Base-by-base conservation (phyloP, 2,329 filamentous ascomycete genomes). In the Sporothrix mexicana region DNA sequence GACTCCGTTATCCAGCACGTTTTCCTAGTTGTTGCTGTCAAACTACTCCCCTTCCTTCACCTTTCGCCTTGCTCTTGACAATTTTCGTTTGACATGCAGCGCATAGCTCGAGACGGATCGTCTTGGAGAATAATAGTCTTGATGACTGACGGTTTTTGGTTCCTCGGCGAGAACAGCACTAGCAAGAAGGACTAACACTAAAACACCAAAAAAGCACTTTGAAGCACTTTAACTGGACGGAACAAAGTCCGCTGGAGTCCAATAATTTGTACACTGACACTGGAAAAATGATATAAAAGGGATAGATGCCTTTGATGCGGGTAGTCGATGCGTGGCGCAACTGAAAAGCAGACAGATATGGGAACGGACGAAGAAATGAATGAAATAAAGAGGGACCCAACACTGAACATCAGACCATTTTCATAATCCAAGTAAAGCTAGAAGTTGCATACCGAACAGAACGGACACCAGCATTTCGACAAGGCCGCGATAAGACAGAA, bases 401-500 rank as follows among this genome's bases (percentile, higher is more conserved):
- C 57, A 15, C 30, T 41, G 57, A 43, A 43, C 15, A 62, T 62
- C 57, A 62, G 57, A 15, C 30, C 57, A 62, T 62, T 62, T 43
- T 8, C 36, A 17, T 6, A n/a, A 17, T 62, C 57, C n/a, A 30
- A 15, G 25, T n/a, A n/a, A 20, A 17, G 57, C 7, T 15, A 41
- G n/a, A 8, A 61, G 57, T 57, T 57, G 55, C 25, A 41, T 62
- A 43, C 57, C 57, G 57, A 41, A 36, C 57, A n/a, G n/a, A 43
- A 62, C 57, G 30, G 57, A 62, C 43, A 43, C 30, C 20, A 62
- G 57, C 57, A 62, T 62, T 12, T 62, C 20, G 15, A 43, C 30
- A 8, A 62, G 15, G 17, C 10, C 7, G 57, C 57, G 57, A 62
- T 62, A 62, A 62, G 57, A 41, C 30, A 17, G 30, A 17, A 12